Percentiles rank a stretch among this genome's conserved stretches.
Conservation (phyloP, 2,329 filamentous ascomycete genomes). For the Chlorencoelia australis region DNA sequence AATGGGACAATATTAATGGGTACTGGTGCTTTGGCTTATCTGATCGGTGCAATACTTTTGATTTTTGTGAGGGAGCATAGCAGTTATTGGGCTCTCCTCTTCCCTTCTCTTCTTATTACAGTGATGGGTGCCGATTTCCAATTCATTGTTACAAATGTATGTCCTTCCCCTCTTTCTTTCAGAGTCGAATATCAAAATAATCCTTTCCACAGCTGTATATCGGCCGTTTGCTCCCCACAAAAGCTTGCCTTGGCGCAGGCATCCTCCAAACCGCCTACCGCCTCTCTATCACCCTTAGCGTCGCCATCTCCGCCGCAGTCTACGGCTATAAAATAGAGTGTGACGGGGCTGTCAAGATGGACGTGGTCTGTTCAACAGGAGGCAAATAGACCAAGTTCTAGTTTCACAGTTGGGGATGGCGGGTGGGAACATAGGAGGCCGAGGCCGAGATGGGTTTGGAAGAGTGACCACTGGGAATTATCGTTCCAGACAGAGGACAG, state of each 20-base stretch:
- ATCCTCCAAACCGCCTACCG: slow-evolving; percentile 56
- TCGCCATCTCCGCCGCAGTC: slow-evolving; percentile 52
- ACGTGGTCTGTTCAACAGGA: too few relatives aligned
- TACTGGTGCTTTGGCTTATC: slow-evolving; percentile 32
- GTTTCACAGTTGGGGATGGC: too few relatives aligned
- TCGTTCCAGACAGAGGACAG: too few relatives aligned
- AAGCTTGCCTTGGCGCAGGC: slow-evolving; percentile 55
- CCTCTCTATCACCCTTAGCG: slow-evolving; percentile 39
- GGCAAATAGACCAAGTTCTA: too few relatives aligned
- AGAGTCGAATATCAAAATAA: background rate
- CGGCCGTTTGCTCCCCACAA: slow-evolving; percentile 49
- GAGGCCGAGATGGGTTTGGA: too few relatives aligned
- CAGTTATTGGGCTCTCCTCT: slow-evolving; percentile 56
- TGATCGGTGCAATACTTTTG: slow-evolving; percentile 38
- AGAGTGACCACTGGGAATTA: too few relatives aligned
- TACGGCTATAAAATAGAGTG: slow-evolving; percentile 27
- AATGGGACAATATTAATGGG: slow-evolving; percentile 54
- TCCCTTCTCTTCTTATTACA: slow-evolving; percentile 48
- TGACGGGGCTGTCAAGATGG: too few relatives aligned
- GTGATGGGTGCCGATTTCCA: slow-evolving; percentile 60
- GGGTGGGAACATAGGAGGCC: too few relatives aligned
- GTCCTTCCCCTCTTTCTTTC: slow-evolving; percentile 16
- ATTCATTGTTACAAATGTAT: slow-evolving; percentile 59
- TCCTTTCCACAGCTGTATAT: slow-evolving; percentile 48
- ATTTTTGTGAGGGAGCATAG: slow-evolving; percentile 44